Percentiles rank a stretch among this genome's conserved stretches.
Evolutionary conservation across 163 green algal genomes (phyloP).

Genomic region (Smithsoniella earleae): DNA sequence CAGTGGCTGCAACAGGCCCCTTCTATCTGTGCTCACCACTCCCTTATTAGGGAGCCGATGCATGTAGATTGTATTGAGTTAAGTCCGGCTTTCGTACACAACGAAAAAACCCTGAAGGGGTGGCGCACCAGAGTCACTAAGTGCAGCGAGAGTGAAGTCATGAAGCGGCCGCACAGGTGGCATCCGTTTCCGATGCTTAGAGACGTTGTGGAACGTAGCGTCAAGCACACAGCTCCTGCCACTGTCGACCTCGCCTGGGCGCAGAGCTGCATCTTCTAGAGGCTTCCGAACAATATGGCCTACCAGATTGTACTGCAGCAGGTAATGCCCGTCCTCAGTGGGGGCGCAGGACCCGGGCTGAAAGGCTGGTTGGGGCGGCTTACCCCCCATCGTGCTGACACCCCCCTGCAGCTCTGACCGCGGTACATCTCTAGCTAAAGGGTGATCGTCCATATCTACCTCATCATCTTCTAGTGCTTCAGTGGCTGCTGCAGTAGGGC

Average conservation of each 20-base stretch:
- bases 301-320: constrained; percentile 20
- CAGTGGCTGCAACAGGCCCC: too few species aligned
- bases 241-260: not conserved
- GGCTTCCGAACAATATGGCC: constrained; percentile 15
- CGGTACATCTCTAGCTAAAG: too few species aligned
- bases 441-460: too few species aligned
- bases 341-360: constrained; percentile 10
- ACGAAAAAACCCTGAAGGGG: not conserved
- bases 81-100: too few species aligned
- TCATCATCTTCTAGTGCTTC: not conserved
- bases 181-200: constrained; percentile 21
- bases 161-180: not conserved
- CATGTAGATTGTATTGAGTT: too few species aligned
- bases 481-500: too few species aligned
- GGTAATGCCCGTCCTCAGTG: constrained; percentile 12
- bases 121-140: not conserved
- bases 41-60: too few species aligned
- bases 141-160: not conserved
- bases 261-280: not conserved
- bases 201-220: constrained; percentile 3
- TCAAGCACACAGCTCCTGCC: not conserved
- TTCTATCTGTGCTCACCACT: too few species aligned
- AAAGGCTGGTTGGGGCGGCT: not conserved
- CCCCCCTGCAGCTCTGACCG: too few species aligned
- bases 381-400: too few species aligned